These are phyloP conservation scores for Pigoraptor vietnamica DNA, from an alignment of 78 protist species.

Conservation along the genomic window DNA sequence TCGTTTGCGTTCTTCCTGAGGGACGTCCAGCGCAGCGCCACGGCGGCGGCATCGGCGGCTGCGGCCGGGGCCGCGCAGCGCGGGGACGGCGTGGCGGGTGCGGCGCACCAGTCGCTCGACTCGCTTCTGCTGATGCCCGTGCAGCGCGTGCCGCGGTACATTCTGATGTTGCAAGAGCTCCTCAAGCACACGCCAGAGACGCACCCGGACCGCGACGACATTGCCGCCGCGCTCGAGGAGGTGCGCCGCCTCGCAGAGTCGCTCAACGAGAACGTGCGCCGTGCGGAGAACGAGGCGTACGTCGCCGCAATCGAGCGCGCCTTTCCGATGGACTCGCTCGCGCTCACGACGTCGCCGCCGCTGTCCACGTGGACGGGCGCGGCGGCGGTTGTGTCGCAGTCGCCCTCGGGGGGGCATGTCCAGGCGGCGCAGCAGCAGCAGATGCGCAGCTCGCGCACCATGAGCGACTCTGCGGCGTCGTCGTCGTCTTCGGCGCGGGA, in stretches of 20 bases:
- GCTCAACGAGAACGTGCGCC: constrained; percentile 1
- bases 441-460: not conserved
- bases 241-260: not conserved
- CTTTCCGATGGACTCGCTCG: not conserved
- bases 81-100: not conserved
- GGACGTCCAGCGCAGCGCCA: not conserved
- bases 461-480: not conserved
- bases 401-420: no score
- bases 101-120: not conserved
- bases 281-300: not conserved
- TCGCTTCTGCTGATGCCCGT: constrained; percentile 25
- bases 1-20: not conserved
- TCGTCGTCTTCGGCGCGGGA: not conserved
- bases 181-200: constrained; percentile 12
- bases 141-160: constrained; percentile 38
- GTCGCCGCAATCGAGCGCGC: not conserved
- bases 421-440: not conserved
- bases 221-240: not conserved
- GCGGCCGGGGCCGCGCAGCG: not conserved
- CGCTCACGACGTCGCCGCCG: not conserved
- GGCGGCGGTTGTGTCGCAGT: no score
- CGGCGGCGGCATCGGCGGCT: no score
- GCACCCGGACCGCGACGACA: not conserved
- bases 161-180: constrained; percentile 9
- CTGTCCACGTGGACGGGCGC: not conserved